Percentiles rank a stretch among this genome's conserved stretches.
These are phyloP conservation scores for Daldinia loculata DNA, from an alignment of 495 filamentous ascomycete genomes.

Conservation along the genomic window DNA sequence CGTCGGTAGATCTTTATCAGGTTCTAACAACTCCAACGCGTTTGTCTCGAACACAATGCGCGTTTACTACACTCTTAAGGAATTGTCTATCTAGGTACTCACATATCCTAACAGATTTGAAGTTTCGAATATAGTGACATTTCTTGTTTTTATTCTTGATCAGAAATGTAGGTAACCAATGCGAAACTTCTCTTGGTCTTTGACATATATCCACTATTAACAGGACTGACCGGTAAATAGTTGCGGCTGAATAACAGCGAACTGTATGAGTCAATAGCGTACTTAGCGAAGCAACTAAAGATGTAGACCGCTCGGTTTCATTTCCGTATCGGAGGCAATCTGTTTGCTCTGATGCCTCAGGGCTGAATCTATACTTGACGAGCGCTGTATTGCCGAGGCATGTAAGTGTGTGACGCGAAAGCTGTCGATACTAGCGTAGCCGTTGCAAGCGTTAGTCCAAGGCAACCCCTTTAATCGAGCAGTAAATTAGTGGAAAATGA, in stretches of 20 bases:
- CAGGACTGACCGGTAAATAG: background rate
- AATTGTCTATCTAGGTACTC: no score
- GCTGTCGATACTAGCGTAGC: background rate
- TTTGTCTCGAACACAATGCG: background rate
- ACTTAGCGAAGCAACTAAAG: constrained; percentile 6
- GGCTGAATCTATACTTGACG: background rate
- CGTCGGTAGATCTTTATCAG: background rate
- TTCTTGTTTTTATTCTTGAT: background rate
- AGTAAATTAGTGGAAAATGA: background rate
- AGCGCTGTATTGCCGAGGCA: background rate
- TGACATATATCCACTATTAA: background rate
- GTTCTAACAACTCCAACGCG: background rate
- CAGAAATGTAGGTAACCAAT: background rate
- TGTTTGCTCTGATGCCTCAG: background rate
- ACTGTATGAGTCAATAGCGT: constrained; percentile 10
- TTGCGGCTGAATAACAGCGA: constrained; percentile 4
- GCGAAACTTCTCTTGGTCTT: background rate
- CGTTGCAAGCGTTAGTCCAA: constrained; percentile 17
- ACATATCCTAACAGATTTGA: no score
- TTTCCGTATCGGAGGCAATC: background rate
- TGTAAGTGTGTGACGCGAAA: background rate
- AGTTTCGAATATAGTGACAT: no score
- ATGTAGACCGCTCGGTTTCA: background rate
- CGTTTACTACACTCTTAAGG: no score
- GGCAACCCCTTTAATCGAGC: background rate